These are phyloP conservation scores for Talaromyces sp. DNA, from an alignment of 2,329 filamentous ascomycete genomes.

Conservation along the genomic window DNA sequence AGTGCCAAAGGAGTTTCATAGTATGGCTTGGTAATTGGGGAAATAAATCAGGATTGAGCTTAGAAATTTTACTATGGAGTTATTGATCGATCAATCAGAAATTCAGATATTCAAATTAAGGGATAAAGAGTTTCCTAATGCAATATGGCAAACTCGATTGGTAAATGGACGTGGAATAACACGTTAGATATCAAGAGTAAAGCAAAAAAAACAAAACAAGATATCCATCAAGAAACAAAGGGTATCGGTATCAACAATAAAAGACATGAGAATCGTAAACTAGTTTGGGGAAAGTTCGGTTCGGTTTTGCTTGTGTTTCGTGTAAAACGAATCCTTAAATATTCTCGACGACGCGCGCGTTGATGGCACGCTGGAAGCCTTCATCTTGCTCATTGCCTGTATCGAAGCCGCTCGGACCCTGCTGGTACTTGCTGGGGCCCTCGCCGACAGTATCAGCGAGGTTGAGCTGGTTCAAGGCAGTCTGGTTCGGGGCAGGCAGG, in stretches of 20 bases:
- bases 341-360: slow-evolving; percentile 77
- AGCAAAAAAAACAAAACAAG: not conserved
- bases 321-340: slow-evolving; percentile 54
- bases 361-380: slow-evolving; percentile 75
- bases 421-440: slow-evolving; percentile 49
- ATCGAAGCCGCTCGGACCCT: slow-evolving; percentile 34
- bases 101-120: not conserved
- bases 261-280: not conserved
- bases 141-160: not conserved
- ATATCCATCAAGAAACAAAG: not conserved
- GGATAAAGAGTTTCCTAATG: not conserved
- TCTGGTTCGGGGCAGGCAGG: slow-evolving; percentile 63
- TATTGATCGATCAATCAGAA: not conserved
- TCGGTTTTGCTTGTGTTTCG: not conserved
- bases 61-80: not conserved
- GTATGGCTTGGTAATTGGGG: slow-evolving; percentile 26
- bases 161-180: not conserved
- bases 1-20: slow-evolving; percentile 59
- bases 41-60: not conserved
- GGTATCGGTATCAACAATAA: not conserved
- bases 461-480: slow-evolving; percentile 47
- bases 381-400: slow-evolving; percentile 36
- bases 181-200: not conserved
- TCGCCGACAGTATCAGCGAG: slow-evolving; percentile 51
- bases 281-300: not conserved